Evolutionary conservation across 2,329 filamentous ascomycete genomes (phyloP).

Genomic region (Arthroderma sp.): DNA sequence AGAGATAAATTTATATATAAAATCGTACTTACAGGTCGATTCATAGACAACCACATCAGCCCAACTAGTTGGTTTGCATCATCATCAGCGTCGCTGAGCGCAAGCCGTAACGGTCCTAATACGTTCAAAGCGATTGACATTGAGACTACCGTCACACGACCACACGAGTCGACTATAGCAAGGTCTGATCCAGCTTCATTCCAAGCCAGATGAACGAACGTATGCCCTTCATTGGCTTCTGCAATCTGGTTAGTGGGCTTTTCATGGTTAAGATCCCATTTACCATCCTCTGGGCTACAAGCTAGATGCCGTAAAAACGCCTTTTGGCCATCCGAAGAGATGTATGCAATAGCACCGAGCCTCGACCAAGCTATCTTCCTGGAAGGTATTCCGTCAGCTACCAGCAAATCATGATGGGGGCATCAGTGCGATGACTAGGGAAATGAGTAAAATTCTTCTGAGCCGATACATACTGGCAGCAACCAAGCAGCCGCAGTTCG

Average conservation of each 20-base stretch:
- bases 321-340: slow-evolving; percentile 56
- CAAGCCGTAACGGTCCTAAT: slow-evolving; percentile 48
- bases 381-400: slow-evolving; percentile 2
- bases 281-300: slow-evolving; percentile 53
- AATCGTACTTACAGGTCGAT: slow-evolving; percentile 32
- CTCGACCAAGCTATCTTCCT: slow-evolving; percentile 83
- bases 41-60: slow-evolving; percentile 65
- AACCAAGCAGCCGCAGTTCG: slow-evolving; percentile 61
- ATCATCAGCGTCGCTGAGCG: slow-evolving; percentile 55
- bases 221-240: slow-evolving; percentile 48
- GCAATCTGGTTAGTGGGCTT: slow-evolving; percentile 49
- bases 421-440: neutral
- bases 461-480: slow-evolving; percentile 56
- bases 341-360: slow-evolving; percentile 69
- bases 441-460: neutral
- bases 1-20: neutral
- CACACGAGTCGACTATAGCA: slow-evolving; percentile 67
- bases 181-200: slow-evolving; percentile 65
- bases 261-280: slow-evolving; percentile 66
- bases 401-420: neutral
- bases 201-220: slow-evolving; percentile 72
- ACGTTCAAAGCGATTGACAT: slow-evolving; percentile 62
- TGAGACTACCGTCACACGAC: slow-evolving; percentile 61
- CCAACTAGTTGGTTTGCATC: slow-evolving; percentile 70
- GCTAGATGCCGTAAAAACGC: slow-evolving; percentile 62